Conservation (phyloP, 495 filamentous ascomycete species). For the Tetracladium marchalianum region DNA sequence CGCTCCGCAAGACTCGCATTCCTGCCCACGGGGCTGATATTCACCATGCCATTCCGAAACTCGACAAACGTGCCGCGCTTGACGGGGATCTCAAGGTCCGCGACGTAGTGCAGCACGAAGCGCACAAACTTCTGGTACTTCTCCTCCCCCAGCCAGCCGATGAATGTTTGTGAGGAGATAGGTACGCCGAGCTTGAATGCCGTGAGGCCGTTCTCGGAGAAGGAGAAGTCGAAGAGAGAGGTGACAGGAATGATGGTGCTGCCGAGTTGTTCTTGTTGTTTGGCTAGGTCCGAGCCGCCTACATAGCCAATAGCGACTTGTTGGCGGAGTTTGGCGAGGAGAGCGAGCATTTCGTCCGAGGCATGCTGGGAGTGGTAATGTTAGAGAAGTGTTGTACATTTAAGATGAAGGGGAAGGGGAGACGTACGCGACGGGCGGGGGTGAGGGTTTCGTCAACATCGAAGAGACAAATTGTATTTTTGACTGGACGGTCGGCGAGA, state of each 20-base stretch:
- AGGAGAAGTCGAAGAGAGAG: slow-evolving; percentile 88
- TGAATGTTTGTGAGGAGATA: slow-evolving; percentile 72
- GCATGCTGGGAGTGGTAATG: slow-evolving; percentile 37
- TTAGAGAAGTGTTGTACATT: not conserved
- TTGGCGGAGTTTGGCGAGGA: slow-evolving; percentile 71
- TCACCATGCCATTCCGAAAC: slow-evolving; percentile 97
- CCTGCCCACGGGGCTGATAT: slow-evolving; percentile 83
- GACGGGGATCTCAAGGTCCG: slow-evolving; percentile 75
- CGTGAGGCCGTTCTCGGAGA: slow-evolving; percentile 88
- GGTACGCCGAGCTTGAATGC: slow-evolving; percentile 72
- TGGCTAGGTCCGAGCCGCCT: slow-evolving; percentile 75
- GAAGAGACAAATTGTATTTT: slow-evolving; percentile 85
- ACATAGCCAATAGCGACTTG: slow-evolving; percentile 90
- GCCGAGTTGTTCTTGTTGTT: slow-evolving; percentile 95
- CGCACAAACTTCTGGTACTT: slow-evolving; percentile 81
- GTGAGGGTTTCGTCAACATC: slow-evolving; percentile 90
- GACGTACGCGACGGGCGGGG: slow-evolving; percentile 56
- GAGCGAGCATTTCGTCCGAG: slow-evolving; percentile 68
- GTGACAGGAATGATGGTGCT: slow-evolving; percentile 51
- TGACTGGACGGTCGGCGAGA: slow-evolving; percentile 68
- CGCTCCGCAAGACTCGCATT: slow-evolving; percentile 79
- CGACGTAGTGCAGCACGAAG: slow-evolving; percentile 82
- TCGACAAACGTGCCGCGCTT: slow-evolving; percentile 96
- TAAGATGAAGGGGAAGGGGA: not conserved
- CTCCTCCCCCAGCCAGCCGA: slow-evolving; percentile 84